Percentiles rank a stretch among this genome's conserved stretches.
Conservation (phyloP, 306 rosid species). For the Sesbania bispinosa region DNA sequence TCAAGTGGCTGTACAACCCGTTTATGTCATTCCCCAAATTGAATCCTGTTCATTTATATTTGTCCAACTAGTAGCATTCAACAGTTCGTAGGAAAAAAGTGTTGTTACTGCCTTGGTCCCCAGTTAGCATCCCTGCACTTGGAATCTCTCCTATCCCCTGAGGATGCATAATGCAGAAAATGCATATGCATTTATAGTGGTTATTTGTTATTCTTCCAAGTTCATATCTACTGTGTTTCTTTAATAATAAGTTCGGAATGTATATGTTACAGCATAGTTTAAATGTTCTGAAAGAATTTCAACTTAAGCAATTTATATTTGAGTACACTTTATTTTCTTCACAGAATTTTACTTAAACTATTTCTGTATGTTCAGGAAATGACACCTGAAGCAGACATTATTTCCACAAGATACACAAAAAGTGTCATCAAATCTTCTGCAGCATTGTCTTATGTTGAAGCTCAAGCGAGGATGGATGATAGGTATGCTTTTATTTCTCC, state of each 20-base stretch:
- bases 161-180: not conserved
- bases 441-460: slow-evolving; percentile 91
- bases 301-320: slow-evolving; percentile 17
- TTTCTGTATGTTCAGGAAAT: slow-evolving; percentile 68
- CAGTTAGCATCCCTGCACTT: too few species aligned
- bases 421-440: slow-evolving; percentile 89
- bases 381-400: slow-evolving; percentile 92
- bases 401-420: slow-evolving; percentile 73
- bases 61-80: not conserved
- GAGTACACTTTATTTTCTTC: not conserved
- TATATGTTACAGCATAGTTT: not conserved
- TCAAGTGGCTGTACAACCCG: not conserved
- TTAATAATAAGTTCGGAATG: slow-evolving; percentile 5
- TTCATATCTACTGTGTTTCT: not conserved
- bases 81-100: too few species aligned
- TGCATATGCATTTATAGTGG: not conserved
- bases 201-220: not conserved
- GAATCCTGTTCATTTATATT: not conserved
- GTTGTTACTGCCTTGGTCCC: not conserved
- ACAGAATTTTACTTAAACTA: not conserved
- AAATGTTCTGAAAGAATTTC: not conserved
- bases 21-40: not conserved
- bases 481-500: slow-evolving; percentile 53
- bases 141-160: not conserved
- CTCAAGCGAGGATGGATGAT: slow-evolving; percentile 99